Evolutionary conservation across 306 rosid species (phyloP).

Genomic region (Castanopsis chinensis): DNA sequence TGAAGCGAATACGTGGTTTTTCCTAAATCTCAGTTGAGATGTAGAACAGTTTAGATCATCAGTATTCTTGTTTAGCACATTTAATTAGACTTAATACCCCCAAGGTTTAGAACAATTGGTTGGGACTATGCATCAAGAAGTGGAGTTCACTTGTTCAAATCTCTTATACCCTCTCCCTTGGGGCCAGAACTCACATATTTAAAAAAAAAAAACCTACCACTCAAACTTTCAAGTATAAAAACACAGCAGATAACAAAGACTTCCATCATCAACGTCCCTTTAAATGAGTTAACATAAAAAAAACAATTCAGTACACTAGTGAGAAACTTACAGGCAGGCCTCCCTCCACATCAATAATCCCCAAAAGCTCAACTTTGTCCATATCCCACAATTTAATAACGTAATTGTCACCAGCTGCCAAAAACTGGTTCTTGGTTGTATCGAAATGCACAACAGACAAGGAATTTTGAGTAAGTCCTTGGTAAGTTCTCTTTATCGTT

Average conservation of each 20-base stretch:
- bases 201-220: background rate
- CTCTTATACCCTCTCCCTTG: too few species aligned
- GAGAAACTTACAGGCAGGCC: conserved; percentile 30
- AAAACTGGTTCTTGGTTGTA: conserved; percentile 22
- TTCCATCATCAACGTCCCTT: background rate
- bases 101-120: too few species aligned
- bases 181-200: too few species aligned
- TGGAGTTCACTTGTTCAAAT: too few species aligned
- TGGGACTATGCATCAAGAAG: background rate
- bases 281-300: conserved; percentile 7
- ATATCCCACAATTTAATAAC: conserved; percentile 44
- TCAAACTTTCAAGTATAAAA: too few species aligned
- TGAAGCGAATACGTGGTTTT: conserved; percentile 39
- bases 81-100: background rate
- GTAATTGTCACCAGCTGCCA: conserved; percentile 45
- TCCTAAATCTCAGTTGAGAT: conserved; percentile 18
- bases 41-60: background rate
- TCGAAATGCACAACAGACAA: conserved; percentile 29
- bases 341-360: conserved; percentile 21
- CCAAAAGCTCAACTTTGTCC: conserved; percentile 33
- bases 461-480: conserved; percentile 35
- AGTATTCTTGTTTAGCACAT: background rate
- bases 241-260: background rate
- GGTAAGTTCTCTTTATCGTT: conserved; percentile 22
- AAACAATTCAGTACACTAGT: background rate